A percentile compares a stretch with the other conserved stretches of the same genome.
Conservation (phyloP, 768 basidiomycete genomes). For the Sistotremastrum suecicum region DNA sequence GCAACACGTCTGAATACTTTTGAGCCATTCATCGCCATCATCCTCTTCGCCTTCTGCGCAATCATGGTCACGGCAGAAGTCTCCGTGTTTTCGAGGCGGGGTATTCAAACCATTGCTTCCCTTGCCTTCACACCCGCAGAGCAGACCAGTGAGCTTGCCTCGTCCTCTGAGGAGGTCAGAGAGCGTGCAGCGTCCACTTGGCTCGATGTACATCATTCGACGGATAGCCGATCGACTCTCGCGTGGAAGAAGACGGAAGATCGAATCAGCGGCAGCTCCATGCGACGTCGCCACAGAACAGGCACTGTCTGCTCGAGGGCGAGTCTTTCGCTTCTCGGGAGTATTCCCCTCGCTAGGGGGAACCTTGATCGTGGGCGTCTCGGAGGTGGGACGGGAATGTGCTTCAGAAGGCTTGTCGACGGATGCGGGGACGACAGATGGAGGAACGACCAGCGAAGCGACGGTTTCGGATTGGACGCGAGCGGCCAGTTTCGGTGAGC, state of each 20-base stretch:
- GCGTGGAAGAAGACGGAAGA: conserved; percentile 89
- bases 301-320: conserved; percentile 29
- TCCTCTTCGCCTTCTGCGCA: conserved; percentile 54
- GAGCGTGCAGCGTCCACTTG: conserved; percentile 78
- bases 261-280: conserved; percentile 67
- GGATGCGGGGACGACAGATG: neutral
- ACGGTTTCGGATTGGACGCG: neutral
- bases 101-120: conserved; percentile 26
- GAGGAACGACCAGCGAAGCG: neutral
- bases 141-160: conserved; percentile 58
- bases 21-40: conserved; percentile 83
- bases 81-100: conserved; percentile 21
- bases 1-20: conserved; percentile 48
- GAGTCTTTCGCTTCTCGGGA: conserved; percentile 13
- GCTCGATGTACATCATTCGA: conserved; percentile 89
- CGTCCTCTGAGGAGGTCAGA: conserved; percentile 78
- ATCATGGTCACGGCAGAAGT: conserved; percentile 48
- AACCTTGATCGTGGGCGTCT: conserved; percentile 11
- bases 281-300: conserved; percentile 45
- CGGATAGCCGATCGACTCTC: conserved; percentile 83
- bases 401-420: neutral
- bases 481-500: no score
- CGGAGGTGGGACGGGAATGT: neutral
- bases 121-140: conserved; percentile 59
- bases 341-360: conserved; percentile 31